Conservation (phyloP, 495 filamentous ascomycete genomes). For the Hyaloscypha bicolor region DNA sequence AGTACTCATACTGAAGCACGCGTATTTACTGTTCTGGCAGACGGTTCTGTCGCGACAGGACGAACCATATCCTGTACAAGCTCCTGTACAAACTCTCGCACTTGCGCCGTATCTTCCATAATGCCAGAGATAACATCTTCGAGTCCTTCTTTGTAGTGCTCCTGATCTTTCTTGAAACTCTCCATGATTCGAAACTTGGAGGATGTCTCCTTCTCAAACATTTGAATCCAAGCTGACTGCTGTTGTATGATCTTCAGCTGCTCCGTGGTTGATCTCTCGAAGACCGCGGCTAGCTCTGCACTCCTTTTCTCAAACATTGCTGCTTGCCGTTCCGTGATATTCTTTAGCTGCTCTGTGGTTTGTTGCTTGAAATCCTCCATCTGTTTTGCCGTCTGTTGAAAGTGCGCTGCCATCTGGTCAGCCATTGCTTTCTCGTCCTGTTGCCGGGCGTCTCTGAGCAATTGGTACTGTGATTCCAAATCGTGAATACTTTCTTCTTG, state of each 20-base stretch:
- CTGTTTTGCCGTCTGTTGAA: not conserved
- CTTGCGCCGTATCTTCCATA: not conserved
- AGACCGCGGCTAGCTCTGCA: too few species aligned
- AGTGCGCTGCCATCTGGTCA: slow-evolving; percentile 3
- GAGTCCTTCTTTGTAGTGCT: not conserved
- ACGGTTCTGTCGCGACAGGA: not conserved
- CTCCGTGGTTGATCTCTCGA: too few species aligned
- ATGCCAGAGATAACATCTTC: not conserved
- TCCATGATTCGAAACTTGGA: not conserved
- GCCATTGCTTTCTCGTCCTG: not conserved
- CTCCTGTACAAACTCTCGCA: not conserved
- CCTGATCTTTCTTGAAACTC: not conserved
- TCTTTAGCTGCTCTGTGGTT: not conserved
- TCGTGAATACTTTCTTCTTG: not conserved
- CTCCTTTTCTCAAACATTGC: too few species aligned
- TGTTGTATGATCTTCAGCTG: too few species aligned
- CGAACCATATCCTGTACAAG: not conserved
- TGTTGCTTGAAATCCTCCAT: not conserved
- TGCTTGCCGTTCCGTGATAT: too few species aligned
- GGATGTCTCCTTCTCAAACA: not conserved
- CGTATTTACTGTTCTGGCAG: not conserved
- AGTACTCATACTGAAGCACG: not conserved
- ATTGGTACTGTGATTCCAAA: not conserved
- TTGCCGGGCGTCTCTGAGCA: not conserved
- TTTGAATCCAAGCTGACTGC: not conserved